A percentile compares a stretch with the other conserved stretches of the same genome.
phyloP scores from a whole-genome alignment of 1,284 basidiomycete genomes.

The Laetiporus sulphureus region DNA sequence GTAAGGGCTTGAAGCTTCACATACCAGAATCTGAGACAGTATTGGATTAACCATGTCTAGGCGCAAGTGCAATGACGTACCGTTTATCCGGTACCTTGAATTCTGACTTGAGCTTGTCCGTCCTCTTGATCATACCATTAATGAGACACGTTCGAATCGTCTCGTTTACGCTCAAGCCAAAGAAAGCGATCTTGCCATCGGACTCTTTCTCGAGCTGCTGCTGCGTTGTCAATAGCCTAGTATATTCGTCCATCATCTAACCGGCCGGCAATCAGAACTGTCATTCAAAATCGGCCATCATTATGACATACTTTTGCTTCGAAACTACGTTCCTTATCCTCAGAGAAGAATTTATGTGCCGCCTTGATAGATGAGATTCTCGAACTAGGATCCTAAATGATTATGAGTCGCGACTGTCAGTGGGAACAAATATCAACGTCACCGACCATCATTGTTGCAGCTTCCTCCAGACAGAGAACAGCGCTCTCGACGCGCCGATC shows the following conservation, averaged over 20 bases:
- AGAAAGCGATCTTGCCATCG: constrained; percentile 69
- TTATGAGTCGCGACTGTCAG: neutral
- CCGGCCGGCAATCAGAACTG: neutral
- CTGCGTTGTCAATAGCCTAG: constrained; percentile 72
- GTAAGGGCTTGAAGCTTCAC: constrained; percentile 82
- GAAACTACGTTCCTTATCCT: constrained; percentile 87
- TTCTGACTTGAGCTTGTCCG: constrained; percentile 80
- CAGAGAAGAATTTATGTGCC: constrained; percentile 89
- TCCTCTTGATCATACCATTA: constrained; percentile 77
- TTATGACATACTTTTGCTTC: constrained; percentile 72
- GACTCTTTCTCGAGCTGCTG: constrained; percentile 85
- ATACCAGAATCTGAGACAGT: constrained; percentile 78
- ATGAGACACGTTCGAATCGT: constrained; percentile 74
- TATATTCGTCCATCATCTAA: constrained; percentile 88
- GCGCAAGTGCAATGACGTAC: constrained; percentile 30
- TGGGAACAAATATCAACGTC: constrained; percentile 1
- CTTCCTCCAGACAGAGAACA: constrained; percentile 80
- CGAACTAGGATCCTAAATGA: constrained; percentile 56
- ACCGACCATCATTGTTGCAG: constrained; percentile 53
- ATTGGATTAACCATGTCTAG: neutral
- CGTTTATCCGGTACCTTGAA: constrained; percentile 91
- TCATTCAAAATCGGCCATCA: constrained; percentile 1
- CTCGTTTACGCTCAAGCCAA: constrained; percentile 78
- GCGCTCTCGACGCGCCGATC: constrained; percentile 92
- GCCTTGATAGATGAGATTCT: constrained; percentile 70